phyloP scores from a whole-genome alignment of 441 rosid genomes.

The Omphalea diandra region DNA sequence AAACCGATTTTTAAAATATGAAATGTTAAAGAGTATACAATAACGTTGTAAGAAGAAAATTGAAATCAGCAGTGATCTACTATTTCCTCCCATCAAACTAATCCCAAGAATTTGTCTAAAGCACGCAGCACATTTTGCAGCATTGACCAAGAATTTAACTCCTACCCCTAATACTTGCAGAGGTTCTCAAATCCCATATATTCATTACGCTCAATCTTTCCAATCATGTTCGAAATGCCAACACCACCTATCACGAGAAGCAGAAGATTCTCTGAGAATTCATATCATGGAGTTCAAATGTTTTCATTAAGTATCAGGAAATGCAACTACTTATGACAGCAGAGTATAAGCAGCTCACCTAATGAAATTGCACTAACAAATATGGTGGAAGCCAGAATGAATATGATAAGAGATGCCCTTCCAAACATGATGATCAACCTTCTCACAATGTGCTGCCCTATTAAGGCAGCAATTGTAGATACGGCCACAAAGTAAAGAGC shows the following conservation, averaged over 20 bases:
- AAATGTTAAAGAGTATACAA: background rate
- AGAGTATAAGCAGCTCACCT: conserved; percentile 35
- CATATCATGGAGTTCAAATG: background rate
- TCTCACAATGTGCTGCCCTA: conserved; percentile 56
- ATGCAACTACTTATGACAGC: background rate
- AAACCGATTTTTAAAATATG: too few relatives aligned
- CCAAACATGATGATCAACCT: conserved; percentile 47
- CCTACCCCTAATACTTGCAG: conserved; percentile 43
- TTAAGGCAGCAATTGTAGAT: conserved; percentile 50
- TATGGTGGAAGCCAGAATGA: conserved; percentile 58
- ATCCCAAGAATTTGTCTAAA: background rate
- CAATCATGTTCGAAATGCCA: conserved; percentile 46
- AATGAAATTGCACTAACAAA: conserved; percentile 60
- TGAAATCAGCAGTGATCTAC: background rate
- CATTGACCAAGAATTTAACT: background rate
- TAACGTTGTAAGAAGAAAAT: background rate
- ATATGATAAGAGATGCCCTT: conserved; percentile 68
- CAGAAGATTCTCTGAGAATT: background rate
- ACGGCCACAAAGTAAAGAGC: conserved; percentile 52
- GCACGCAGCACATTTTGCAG: background rate
- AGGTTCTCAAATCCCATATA: conserved; percentile 64
- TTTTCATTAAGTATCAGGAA: background rate
- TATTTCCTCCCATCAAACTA: background rate
- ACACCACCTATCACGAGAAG: conserved; percentile 43
- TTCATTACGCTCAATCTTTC: conserved; percentile 34